Evolutionary conservation across 202 grass and related monocot genomes (phyloP).

Genomic region (Elaeis oleifera): DNA sequence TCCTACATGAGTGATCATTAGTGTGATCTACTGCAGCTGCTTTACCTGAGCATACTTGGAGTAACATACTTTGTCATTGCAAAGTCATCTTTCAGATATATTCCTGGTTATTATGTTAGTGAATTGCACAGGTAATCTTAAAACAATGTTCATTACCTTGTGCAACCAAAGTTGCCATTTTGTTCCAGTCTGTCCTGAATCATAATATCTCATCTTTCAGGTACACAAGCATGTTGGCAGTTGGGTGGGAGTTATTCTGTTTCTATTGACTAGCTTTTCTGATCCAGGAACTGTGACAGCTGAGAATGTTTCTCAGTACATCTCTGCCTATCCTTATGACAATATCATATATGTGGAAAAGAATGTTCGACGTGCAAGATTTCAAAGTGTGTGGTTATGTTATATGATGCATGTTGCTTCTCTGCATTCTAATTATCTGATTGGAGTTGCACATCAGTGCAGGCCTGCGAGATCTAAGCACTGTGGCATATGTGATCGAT

Average conservation of each 20-base stretch:
- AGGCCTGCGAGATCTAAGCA: slow-evolving; percentile 98
- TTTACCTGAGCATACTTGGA: slow-evolving; percentile 81
- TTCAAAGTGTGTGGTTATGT: slow-evolving; percentile 38
- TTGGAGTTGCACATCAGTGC: slow-evolving; percentile 31
- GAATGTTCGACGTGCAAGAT: slow-evolving; percentile 97
- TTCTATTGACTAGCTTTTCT: slow-evolving; percentile 96
- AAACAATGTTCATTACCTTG: too few species aligned
- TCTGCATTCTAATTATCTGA: slow-evolving; percentile 20
- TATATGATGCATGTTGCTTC: slow-evolving; percentile 4
- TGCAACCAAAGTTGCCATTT: too few species aligned
- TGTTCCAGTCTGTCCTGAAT: slow-evolving; percentile 7
- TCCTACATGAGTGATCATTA: not conserved
- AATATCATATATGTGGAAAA: slow-evolving; percentile 71
- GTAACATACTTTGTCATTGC: slow-evolving; percentile 77
- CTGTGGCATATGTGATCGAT: slow-evolving; percentile 93
- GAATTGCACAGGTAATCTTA: slow-evolving; percentile 69
- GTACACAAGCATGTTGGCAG: slow-evolving; percentile 61
- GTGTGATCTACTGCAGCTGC: slow-evolving; percentile 46
- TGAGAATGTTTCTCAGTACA: slow-evolving; percentile 75
- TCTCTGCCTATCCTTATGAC: slow-evolving; percentile 85
- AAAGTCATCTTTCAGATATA: slow-evolving; percentile 85
- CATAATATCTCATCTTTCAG: slow-evolving; percentile 34
- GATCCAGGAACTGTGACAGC: slow-evolving; percentile 90
- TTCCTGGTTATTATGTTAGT: slow-evolving; percentile 95
- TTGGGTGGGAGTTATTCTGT: slow-evolving; percentile 71